Base-by-base conservation (phyloP, 345 rosid species). In the Arabidopsis suecica region DNA sequence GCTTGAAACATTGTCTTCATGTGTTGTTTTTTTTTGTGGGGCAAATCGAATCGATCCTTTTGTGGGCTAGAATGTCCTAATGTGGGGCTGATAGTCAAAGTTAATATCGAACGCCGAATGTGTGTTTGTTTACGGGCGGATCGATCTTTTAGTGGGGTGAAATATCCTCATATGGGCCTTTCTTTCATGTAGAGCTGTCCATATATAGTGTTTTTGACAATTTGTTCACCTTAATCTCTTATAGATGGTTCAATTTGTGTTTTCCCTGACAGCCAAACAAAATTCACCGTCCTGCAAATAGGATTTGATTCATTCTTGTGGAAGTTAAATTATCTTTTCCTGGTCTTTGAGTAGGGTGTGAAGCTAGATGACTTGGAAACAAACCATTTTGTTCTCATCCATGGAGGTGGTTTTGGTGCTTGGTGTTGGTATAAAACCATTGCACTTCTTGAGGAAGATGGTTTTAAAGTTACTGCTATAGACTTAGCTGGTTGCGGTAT, bases 391-490 rank as follows among this genome's bases (percentile, higher is more conserved):
- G 84, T 93, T 28, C 97, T 92, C 73, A 91, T 92, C 50, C 98
- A 95, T 79, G 98, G 98, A 65, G 99, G 99, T 53, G 98, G 98
- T 32, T 95, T 89, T 78, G 99, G 99, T 2, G 99, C 99, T 63
- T 95, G 99, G 99, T 92, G 99, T 78, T 95, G 99, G 99, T 95
- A 95, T 76, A 95, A 92, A 84, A 85, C 98, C 59, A 90, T 95
- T 44, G 93, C 99, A 40, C 91, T 88, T 72, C 87, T 95, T 22
- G 98, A 95, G 73, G 99, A 89, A 80, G 84, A 80, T 56, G 98
- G 97, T 76, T 89, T 85, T 82, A 89, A 72, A 85, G 99, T 91
- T 62, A 88, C 97, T 32, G 97, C 99, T 25, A 30, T 95, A 61
- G 97, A 95, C 76, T 86, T 95, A 76, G 85, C 96, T 14, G 99